Evolutionary conservation across 768 basidiomycete genomes (phyloP), one percentile per base, ranked within the genome.

Genomic region (Filobasidium floriforme): DNA sequence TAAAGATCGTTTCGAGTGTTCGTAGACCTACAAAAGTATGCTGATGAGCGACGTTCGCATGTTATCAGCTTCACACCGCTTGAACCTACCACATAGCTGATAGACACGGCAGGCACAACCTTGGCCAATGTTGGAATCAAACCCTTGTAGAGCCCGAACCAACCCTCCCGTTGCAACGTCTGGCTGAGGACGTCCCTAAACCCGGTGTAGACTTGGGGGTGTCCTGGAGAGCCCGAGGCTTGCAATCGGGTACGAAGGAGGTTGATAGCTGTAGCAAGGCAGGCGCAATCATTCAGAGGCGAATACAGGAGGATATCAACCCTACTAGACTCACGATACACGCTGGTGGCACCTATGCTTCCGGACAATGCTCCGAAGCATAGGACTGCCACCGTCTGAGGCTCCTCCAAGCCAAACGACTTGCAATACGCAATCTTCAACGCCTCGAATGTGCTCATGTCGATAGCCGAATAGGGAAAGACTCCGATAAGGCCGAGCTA

Each of bases 51-150:
- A 55, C 49, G 4, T 10, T 24, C 28, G 7, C 19, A 60, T 19
- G 12, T 0, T 54, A 24, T 10, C 15, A 19, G 29, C 5, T 32
- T 41, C 14, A 37, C 32, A 59, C 54, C 24, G 41, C 28, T 7
- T 1, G 28, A 15, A 70, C 66, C 24, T 1, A 96, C 93, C 46
- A 96, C 86, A 80, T 96, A 96, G 67, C 91, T 91, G 80, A 98
- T 97, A 9, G 92, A 94, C 51, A 98, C 94, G 4, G 92, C 88
- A 60, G 94, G 94, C 54, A 96, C 87, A 66, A 98, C 94, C 85
- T 98, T 98, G 57, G 92, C 90, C 72, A 97, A 82, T 26, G 90
- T 92, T 55, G 93, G 93, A 66, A 92, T 84, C 69, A 97, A 80
- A 26, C 94, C 94, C 51, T 79, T 86, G 79, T 98, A 98, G 79